These are phyloP conservation scores for Xanthoparmelia taractica DNA, from an alignment of 495 filamentous ascomycete genomes.

Conservation along the genomic window DNA sequence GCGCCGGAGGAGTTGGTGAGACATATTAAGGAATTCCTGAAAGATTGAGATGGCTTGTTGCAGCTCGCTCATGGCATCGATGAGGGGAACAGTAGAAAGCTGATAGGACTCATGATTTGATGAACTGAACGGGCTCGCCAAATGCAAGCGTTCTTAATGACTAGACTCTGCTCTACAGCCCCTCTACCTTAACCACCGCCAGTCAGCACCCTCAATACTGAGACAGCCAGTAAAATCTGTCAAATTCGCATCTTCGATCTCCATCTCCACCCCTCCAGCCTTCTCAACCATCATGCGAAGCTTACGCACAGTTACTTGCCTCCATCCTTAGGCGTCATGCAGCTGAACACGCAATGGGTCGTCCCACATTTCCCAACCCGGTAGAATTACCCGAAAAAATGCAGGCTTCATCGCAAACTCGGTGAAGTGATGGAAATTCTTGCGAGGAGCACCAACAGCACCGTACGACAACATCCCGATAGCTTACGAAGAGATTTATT, in stretches of 20 bases:
- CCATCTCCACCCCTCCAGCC: not conserved
- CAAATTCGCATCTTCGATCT: not conserved
- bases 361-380: not conserved
- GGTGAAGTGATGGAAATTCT: not conserved
- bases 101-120: no score
- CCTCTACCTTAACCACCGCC: not conserved
- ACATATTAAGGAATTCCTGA: conserved; percentile 30
- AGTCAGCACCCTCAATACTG: not conserved
- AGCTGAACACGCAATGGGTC: not conserved
- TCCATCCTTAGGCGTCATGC: not conserved
- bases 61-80: no score
- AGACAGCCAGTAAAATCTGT: not conserved
- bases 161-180: not conserved
- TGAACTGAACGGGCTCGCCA: not conserved
- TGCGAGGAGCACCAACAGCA: not conserved
- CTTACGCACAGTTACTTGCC: not conserved
- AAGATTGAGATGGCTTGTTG: conserved; percentile 8
- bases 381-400: not conserved
- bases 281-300: not conserved
- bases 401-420: not conserved
- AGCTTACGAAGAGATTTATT: not conserved
- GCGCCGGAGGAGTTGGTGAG: conserved; percentile 30
- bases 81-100: no score
- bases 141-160: not conserved
- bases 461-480: not conserved